Evolutionary conservation across 345 rosid species (phyloP).

Genomic region (Sisymbrium altissimum): DNA sequence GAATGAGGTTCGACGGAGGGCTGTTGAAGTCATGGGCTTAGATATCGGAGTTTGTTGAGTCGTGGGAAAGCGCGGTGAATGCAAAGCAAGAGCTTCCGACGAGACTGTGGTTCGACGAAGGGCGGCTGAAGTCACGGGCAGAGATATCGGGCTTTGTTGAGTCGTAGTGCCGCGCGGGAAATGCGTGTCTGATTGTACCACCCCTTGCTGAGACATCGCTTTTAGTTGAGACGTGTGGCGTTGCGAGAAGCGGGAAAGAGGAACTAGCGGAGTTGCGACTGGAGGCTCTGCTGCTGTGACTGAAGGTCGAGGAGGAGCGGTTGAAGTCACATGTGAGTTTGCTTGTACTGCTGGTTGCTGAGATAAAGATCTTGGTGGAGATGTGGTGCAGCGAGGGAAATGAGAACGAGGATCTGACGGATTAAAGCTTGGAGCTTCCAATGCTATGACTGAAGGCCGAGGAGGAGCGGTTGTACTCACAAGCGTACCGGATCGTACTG

Average conservation of each 20-base stretch:
- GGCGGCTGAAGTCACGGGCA: not conserved
- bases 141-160: not conserved
- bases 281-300: not conserved
- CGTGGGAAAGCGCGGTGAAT: not conserved
- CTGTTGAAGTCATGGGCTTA: not conserved
- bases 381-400: not conserved
- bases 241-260: not conserved
- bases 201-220: not conserved
- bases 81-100: constrained; percentile 2
- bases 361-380: not conserved
- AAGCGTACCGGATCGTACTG: not conserved
- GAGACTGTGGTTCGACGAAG: not conserved
- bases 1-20: not conserved
- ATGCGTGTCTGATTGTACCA: not conserved
- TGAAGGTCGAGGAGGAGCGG: not conserved
- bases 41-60: not conserved
- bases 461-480: not conserved
- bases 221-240: not conserved
- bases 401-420: not conserved
- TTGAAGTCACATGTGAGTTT: not conserved
- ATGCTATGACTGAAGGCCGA: not conserved
- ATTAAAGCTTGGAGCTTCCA: not conserved
- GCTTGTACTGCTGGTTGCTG: not conserved
- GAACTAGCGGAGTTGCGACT: not conserved
- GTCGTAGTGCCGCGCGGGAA: not conserved